Base-by-base conservation (phyloP, 768 basidiomycete species). In the Lyophyllum semitale region DNA sequence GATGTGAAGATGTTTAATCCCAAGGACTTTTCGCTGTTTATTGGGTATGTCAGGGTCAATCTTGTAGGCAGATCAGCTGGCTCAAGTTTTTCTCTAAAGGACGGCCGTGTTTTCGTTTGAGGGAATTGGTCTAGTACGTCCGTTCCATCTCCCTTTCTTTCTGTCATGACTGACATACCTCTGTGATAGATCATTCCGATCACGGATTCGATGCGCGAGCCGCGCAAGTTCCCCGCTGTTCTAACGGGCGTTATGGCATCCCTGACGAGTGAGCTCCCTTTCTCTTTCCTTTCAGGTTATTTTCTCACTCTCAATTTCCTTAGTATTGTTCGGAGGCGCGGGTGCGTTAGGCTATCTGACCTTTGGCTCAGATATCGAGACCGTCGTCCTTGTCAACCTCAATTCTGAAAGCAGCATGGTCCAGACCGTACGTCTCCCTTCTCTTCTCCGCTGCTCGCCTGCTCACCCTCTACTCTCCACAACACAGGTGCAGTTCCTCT, bases 101-200 rank as follows among this genome's bases (percentile, higher is more conserved):
- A 98, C 97, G 22, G 96, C 97, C 3, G 96, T 98, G 27, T 98
- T 98, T 71, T 93, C 97, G 1, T 99, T 98, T 63, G 96, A 99
- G 71, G 96, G 96, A 8, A 93, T 99, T 61, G 97, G 96, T 45
- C 76, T 98, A 72, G 88, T 90, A 61, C 61, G 84, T 70, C 30
- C 46, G 50, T 27, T 26, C 25, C 18, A n/a, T 25, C 27, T 40
- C 29, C 6, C 23, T 55, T 43, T 44, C 43, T 11, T 38, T 47
- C 20, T 40, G 44, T n/a, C n/a, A n/a, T 41, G 48, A 32, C 32
- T 54, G 17, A 53, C 18, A 15, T 4, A 38, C 37, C n/a, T 9
- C 30, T 15, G 9, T 59, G 2, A 27, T 66, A 89, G 82, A 77
- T 99, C 59, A 92, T 99, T 58, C 97, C 97, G 18, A 97, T 99